Conservation (phyloP, 805 yeast genomes). For the Monosporozyma unispora region DNA sequence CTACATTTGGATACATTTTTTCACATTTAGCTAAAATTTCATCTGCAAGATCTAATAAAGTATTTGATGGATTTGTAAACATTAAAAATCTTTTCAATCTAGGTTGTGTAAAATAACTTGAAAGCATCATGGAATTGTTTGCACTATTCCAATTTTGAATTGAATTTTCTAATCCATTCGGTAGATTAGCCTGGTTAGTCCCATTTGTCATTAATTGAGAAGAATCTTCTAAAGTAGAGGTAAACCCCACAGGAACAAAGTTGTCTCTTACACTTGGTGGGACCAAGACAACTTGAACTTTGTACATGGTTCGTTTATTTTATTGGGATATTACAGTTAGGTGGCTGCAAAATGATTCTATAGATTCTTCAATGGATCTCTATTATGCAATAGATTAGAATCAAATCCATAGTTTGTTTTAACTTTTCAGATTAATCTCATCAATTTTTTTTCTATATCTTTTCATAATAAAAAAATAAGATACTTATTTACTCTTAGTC, state of each 20-base stretch:
- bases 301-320: constrained; percentile 30
- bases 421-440: not conserved
- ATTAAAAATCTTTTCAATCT: constrained; percentile 50
- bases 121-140: constrained; percentile 9
- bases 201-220: constrained; percentile 19
- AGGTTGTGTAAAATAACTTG: constrained; percentile 10
- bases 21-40: constrained; percentile 49
- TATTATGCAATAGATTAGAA: not conserved
- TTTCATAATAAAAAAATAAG: not conserved
- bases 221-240: constrained; percentile 16
- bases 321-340: not conserved
- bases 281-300: constrained; percentile 37
- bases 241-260: constrained; percentile 13
- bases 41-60: constrained; percentile 40
- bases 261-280: constrained; percentile 32
- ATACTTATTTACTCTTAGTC: not conserved
- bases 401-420: not conserved
- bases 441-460: not conserved
- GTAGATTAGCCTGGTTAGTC: constrained; percentile 2
- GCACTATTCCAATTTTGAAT: constrained; percentile 4
- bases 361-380: not conserved
- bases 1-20: constrained; percentile 54
- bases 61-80: constrained; percentile 42
- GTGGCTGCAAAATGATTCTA: not conserved
- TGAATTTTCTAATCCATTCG: constrained; percentile 11